Conservation (phyloP, 2,329 filamentous ascomycete species). For the Chrysoporthe deuterocubensis region DNA sequence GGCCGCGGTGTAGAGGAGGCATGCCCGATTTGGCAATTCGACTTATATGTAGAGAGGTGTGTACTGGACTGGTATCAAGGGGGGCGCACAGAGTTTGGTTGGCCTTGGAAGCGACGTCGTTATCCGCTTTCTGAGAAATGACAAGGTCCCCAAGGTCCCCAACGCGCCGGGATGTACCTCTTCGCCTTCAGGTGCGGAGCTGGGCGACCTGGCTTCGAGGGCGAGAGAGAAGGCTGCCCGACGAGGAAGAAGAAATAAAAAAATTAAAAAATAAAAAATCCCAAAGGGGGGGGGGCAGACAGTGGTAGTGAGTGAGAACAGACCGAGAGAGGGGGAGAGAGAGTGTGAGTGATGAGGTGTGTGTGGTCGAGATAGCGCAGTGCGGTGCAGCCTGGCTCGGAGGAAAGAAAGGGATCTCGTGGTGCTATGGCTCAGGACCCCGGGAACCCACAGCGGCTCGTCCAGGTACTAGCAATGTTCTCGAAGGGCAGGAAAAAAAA, state of each 20-base stretch:
- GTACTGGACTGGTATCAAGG: background rate
- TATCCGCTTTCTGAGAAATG: constrained; percentile 8
- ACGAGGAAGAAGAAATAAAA: background rate
- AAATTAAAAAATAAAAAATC: background rate
- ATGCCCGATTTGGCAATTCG: constrained; percentile 9
- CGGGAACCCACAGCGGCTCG: background rate
- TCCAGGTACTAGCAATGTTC: background rate
- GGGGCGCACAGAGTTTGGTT: background rate
- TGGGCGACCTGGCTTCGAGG: background rate
- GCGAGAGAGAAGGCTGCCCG: too few species aligned
- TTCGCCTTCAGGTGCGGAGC: constrained; percentile 5
- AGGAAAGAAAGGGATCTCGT: background rate
- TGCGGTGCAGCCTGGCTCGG: background rate
- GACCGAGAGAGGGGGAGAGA: background rate
- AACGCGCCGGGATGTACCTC: background rate
- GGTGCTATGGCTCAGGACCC: background rate
- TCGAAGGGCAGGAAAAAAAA: background rate
- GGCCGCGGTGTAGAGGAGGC: background rate
- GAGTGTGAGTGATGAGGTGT: background rate
- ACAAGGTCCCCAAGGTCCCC: constrained; percentile 1
- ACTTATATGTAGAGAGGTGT: background rate
- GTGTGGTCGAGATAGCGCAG: background rate
- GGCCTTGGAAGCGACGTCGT: background rate
- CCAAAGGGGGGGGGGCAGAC: background rate
- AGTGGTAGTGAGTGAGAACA: background rate